Base-by-base conservation (phyloP, 305 asterid species). In the Stenogyne calaminthoides region DNA sequence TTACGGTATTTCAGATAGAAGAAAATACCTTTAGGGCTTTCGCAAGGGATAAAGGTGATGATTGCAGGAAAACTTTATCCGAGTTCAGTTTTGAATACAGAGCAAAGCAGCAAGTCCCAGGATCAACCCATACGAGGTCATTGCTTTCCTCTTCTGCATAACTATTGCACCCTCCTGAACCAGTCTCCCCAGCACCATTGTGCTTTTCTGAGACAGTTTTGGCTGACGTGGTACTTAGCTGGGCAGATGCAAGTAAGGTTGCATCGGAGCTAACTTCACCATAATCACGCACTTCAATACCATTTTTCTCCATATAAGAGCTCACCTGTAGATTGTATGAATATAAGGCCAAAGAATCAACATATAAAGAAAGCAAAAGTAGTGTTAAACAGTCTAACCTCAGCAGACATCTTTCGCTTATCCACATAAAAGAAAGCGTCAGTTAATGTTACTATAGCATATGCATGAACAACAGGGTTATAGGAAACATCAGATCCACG, bases 401-500 rank as follows among this genome's bases (percentile, higher is more conserved):
- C 95, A 58, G 93, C 69, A 61, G 97, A 83, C 72, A 92, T 51
- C 83, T 95, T 95, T 76, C 80, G 80, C 76, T 78, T 84, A 85
- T 92, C 99, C 74, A 90, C 98, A 70, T 95, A 95, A 67, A 95
- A 83, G 84, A 88, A 95, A 77, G 98, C 91, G 6, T 92, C 84
- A 54, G 77, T 67, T 64, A 75, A 77, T 9, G 99, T 95, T 67
- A 95, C 96, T 63, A 90, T 84, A 70, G 97, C 97, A 80, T 80
- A 95, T 64, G 98, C 95, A 80, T 95, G 96, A 81, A 88, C 97
- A 74, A 95, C 96, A 4, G 98, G 99, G 80, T 76, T 80, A 76
- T 88, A 89, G 61, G 93, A 69, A 67, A 95, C 97, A 84, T 95
- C 99, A 64, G 89, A 77, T 15, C 99, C 99, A 70, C 98, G 97